Percentiles rank a stretch among this genome's conserved stretches.
phyloP scores from a whole-genome alignment of 2,329 filamentous ascomycete genomes.

The Ceratocystis cubensis region DNA sequence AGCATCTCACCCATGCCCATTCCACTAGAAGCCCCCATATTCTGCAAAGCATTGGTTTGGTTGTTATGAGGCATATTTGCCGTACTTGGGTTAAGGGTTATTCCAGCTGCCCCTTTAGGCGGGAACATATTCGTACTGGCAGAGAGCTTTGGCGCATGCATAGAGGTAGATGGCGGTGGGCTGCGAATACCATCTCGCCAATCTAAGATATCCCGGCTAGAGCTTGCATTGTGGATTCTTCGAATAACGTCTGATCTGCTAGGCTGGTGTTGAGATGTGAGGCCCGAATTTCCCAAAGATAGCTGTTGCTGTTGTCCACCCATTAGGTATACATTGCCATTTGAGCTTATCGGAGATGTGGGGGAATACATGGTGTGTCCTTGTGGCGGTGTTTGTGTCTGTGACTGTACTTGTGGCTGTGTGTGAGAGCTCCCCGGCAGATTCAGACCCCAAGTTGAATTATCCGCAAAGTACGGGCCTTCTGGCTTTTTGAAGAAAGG shows the following conservation, averaged over 20 bases:
- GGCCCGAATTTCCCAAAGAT: background rate
- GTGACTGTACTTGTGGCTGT: constrained; percentile 25
- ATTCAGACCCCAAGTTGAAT: constrained; percentile 39
- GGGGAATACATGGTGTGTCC: constrained; percentile 10
- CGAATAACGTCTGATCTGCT: background rate
- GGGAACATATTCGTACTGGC: constrained; percentile 26
- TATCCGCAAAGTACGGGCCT: constrained; percentile 44
- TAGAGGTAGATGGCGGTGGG: constrained; percentile 7
- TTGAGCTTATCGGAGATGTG: background rate
- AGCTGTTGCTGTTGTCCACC: background rate
- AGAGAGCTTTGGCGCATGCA: constrained; percentile 32
- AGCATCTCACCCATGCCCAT: constrained; percentile 14
- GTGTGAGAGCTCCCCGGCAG: constrained; percentile 34
- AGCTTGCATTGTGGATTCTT: constrained; percentile 10
- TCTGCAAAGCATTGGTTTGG: background rate
- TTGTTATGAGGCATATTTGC: background rate
- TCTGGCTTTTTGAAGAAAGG: constrained; percentile 38
- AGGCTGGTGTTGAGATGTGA: background rate
- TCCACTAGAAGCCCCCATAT: background rate
- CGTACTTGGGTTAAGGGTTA: background rate
- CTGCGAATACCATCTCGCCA: constrained; percentile 16
- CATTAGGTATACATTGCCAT: background rate
- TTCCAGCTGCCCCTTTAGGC: constrained; percentile 22
- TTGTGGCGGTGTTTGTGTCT: background rate
- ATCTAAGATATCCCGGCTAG: constrained; percentile 13